phyloP scores from a whole-genome alignment of 352 stramenopile genomes.

The Phytophthora brassicae region DNA sequence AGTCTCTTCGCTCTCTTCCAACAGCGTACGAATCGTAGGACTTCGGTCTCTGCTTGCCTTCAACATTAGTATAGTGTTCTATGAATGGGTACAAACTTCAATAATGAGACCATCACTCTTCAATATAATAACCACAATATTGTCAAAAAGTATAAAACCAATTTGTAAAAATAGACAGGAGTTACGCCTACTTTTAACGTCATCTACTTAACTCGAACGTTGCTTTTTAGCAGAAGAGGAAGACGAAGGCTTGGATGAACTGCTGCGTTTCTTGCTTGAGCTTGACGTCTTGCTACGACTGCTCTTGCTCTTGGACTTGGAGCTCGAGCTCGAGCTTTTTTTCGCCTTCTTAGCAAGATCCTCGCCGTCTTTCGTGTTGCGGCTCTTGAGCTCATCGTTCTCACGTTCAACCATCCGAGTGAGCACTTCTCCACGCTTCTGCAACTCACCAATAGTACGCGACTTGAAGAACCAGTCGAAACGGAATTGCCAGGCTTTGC shows the following conservation, averaged over 20 bases:
- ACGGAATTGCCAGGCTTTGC: constrained; percentile 97
- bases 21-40: constrained; percentile 25
- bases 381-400: constrained; percentile 88
- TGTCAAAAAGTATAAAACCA: too few relatives aligned
- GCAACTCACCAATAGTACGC: constrained; percentile 95
- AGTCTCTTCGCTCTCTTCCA: constrained; percentile 32
- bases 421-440: constrained; percentile 95
- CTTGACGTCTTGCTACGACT: constrained; percentile 58
- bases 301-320: constrained; percentile 59
- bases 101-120: constrained; percentile 17
- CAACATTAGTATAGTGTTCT: constrained; percentile 8
- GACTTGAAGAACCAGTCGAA: constrained; percentile 99
- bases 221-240: constrained; percentile 66
- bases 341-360: constrained; percentile 81
- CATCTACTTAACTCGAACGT: constrained; percentile 54
- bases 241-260: constrained; percentile 53
- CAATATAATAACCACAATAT: too few relatives aligned
- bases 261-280: constrained; percentile 75
- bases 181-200: constrained; percentile 14
- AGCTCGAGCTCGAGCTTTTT: constrained; percentile 57
- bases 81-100: constrained; percentile 19
- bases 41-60: constrained; percentile 4
- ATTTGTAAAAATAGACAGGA: constrained; percentile 30
- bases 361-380: constrained; percentile 71
- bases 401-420: constrained; percentile 95